Evolutionary conservation across 2,329 filamentous ascomycete species (phyloP).

Genomic region (Plenodomus biglobosus): DNA sequence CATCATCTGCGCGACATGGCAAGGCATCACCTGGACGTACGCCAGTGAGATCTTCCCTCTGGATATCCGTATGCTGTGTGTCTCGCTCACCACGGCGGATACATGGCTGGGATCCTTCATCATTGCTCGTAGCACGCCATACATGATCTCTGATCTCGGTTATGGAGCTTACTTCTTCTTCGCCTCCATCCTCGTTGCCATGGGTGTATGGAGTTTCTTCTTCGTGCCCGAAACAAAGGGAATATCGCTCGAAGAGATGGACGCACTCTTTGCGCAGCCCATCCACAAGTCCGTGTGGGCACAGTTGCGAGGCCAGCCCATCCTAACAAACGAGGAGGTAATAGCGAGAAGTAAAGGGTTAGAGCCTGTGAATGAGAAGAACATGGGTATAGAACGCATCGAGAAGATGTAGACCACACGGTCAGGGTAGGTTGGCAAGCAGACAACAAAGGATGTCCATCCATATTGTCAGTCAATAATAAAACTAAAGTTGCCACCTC

Average conservation of each 20-base stretch:
- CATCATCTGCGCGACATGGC: constrained; percentile 54
- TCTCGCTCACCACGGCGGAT: constrained; percentile 44
- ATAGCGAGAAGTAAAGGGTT: constrained; percentile 20
- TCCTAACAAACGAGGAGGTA: constrained; percentile 19
- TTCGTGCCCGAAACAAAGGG: constrained; percentile 41
- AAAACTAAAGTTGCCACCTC: too few relatives aligned
- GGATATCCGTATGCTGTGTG: constrained; percentile 46
- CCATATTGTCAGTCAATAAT: too few relatives aligned
- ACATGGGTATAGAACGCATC: constrained; percentile 21
- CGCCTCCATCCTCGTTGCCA: constrained; percentile 29
- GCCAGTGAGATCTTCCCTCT: constrained; percentile 54
- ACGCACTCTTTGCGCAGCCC: constrained; percentile 31
- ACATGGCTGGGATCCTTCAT: constrained; percentile 47
- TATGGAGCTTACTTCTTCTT: constrained; percentile 48
- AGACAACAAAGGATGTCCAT: not conserved
- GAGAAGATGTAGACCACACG: constrained; percentile 8
- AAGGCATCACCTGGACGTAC: constrained; percentile 49
- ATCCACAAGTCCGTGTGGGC: constrained; percentile 37
- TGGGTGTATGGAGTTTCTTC: constrained; percentile 39
- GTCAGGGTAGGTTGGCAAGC: not conserved
- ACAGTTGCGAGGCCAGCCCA: constrained; percentile 25
- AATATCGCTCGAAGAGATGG: constrained; percentile 36
- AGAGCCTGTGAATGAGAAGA: constrained; percentile 17
- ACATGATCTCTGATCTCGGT: constrained; percentile 42
- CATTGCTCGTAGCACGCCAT: constrained; percentile 44